Conservation (phyloP, 768 basidiomycete genomes). For the Imleria badia region DNA sequence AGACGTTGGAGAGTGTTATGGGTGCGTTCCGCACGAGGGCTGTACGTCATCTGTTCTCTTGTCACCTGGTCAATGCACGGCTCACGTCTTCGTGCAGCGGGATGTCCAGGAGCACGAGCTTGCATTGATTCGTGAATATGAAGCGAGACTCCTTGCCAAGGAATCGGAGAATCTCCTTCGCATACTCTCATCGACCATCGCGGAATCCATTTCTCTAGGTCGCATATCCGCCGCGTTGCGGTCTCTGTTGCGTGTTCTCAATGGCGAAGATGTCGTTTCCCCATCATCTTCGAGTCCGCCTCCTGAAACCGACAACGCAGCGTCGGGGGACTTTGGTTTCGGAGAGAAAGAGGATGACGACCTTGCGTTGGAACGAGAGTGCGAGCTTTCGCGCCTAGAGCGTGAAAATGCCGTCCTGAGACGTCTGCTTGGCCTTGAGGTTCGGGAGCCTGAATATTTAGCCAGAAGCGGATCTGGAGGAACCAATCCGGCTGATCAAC, state of each 20-base stretch:
- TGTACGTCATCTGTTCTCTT: constrained; percentile 49
- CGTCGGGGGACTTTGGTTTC: constrained; percentile 20
- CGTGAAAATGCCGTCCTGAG: constrained; percentile 84
- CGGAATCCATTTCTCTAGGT: constrained; percentile 64
- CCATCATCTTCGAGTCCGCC: not conserved
- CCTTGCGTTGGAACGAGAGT: constrained; percentile 84
- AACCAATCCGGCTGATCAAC: constrained; percentile 11
- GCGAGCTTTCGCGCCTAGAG: constrained; percentile 84
- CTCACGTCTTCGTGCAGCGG: constrained; percentile 50
- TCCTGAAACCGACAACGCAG: constrained; percentile 2
- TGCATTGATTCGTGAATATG: constrained; percentile 86
- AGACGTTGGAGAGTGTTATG: constrained; percentile 95
- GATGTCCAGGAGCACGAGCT: constrained; percentile 93
- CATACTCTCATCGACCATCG: constrained; percentile 60
- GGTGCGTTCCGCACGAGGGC: constrained; percentile 85
- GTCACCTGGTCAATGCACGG: not conserved
- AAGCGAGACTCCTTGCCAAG: constrained; percentile 72
- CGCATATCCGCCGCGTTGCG: constrained; percentile 71
- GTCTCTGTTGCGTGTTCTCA: constrained; percentile 62
- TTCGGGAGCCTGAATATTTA: constrained; percentile 22
- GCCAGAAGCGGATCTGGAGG: not conserved
- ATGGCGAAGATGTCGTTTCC: constrained; percentile 56
- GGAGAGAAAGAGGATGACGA: constrained; percentile 53
- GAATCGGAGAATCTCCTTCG: constrained; percentile 66
- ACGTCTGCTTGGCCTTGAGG: constrained; percentile 59